These are phyloP conservation scores for Trametes hirsuta DNA, from an alignment of 1,284 basidiomycete species.

Conservation along the genomic window DNA sequence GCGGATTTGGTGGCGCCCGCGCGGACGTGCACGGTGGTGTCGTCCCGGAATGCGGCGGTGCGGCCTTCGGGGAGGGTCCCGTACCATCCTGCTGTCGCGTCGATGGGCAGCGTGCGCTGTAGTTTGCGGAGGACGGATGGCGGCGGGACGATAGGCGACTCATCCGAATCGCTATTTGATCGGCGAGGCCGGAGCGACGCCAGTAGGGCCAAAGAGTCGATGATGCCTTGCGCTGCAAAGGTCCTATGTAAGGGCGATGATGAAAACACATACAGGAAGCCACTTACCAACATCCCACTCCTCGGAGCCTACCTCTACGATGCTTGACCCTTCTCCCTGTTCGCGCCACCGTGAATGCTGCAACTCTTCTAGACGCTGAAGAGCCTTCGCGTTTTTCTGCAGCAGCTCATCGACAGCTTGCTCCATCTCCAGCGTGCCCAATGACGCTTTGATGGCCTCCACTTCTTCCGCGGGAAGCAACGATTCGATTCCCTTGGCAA, in stretches of 20 bases:
- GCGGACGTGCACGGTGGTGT: constrained; percentile 67
- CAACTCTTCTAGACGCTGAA: constrained; percentile 63
- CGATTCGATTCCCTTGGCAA: constrained; percentile 47
- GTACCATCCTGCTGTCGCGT: constrained; percentile 66
- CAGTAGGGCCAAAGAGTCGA: constrained; percentile 68
- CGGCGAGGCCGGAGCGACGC: constrained; percentile 70
- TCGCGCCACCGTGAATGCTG: constrained; percentile 57
- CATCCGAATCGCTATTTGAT: constrained; percentile 39
- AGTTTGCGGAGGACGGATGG: constrained; percentile 64
- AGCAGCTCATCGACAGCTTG: constrained; percentile 67
- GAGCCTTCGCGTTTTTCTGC: constrained; percentile 61
- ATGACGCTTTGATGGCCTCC: constrained; percentile 53
- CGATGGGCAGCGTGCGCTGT: constrained; percentile 65
- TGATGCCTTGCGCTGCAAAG: constrained; percentile 65
- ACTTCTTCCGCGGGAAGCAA: constrained; percentile 60
- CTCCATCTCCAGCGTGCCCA: constrained; percentile 66
- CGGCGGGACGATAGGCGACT: constrained; percentile 57
- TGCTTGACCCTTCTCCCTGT: constrained; percentile 46
- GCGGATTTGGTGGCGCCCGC: constrained; percentile 40
- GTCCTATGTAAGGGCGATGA: constrained; percentile 1
- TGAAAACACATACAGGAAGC: neutral
- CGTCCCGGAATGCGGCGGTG: constrained; percentile 66
- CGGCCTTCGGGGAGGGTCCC: constrained; percentile 69
- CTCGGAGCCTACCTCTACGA: constrained; percentile 66
- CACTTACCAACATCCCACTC: constrained; percentile 77